Evolutionary conservation across 352 stramenopile genomes (phyloP).

Genomic region (Pythium folliculosum): DNA sequence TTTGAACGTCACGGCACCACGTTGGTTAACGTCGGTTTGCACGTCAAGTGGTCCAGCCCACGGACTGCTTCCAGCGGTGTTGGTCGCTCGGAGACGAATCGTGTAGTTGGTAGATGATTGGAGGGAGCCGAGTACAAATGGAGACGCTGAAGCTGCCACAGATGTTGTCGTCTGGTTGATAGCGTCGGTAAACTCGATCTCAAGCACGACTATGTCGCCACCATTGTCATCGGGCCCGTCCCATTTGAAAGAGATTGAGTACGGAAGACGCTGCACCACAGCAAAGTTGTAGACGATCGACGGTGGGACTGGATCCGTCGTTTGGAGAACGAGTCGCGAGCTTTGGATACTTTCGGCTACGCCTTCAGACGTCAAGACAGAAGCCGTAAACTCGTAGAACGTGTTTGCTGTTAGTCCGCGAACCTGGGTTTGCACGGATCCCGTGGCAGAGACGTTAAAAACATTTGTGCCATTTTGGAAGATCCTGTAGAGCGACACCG

Average conservation of each 20-base stretch:
- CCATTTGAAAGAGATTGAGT: conserved; percentile 47
- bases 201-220: conserved; percentile 39
- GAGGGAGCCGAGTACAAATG: conserved; percentile 33
- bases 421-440: conserved; percentile 30
- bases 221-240: conserved; percentile 40
- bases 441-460: conserved; percentile 19
- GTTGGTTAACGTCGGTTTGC: conserved; percentile 49
- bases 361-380: conserved; percentile 30
- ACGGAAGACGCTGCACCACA: conserved; percentile 25
- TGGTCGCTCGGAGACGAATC: conserved; percentile 38
- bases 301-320: conserved; percentile 36
- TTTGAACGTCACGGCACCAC: conserved; percentile 38
- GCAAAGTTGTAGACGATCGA: conserved; percentile 39
- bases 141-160: not conserved
- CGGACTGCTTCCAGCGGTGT: conserved; percentile 37
- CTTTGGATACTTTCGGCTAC: conserved; percentile 45
- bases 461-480: conserved; percentile 48
- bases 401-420: conserved; percentile 32
- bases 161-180: not conserved
- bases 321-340: conserved; percentile 27
- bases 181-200: conserved; percentile 34
- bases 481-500: conserved; percentile 35
- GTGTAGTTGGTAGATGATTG: conserved; percentile 39
- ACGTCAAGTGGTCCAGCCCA: conserved; percentile 35
- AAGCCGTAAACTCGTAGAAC: conserved; percentile 37